Base-by-base conservation (phyloP, 2,329 filamentous ascomycete species). In the Lasiodiplodia sp. region DNA sequence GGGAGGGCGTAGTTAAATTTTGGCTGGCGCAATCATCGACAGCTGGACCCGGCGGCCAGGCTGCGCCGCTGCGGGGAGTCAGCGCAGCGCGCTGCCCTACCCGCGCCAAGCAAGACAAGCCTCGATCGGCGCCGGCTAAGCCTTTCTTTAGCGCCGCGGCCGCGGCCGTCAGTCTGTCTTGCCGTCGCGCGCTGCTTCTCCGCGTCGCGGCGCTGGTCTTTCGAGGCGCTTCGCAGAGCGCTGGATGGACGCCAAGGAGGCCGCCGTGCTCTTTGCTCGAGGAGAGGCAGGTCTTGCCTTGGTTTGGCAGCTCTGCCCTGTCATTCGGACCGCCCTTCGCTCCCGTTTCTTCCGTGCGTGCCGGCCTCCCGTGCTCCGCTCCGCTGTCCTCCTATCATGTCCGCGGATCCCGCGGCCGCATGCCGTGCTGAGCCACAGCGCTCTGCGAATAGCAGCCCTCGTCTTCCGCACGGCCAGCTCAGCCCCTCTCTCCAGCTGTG, bases 11-110 rank as follows among this genome's bases (percentile, higher is more conserved):
- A 37, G 31, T 55, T 66, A 66, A 66, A 66, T 55, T 11, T 28
- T 44, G 16, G 31, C 23, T 14, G 63, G 63, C 63, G 37, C 31
- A 44, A 65, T 55, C 11, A n/a, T 16, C 49, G 25, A n/a, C 60
- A 21, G 47, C 60, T 53, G 47, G 28, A 44, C 58, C 60, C 60
- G 47, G 44, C 60, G 37, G 34, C 51, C 60, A 52, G 47, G 47
- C 60, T 64, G 60, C 60, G 60, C 60, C 60, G 60, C 60, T 63
- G 44, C 60, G 60, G 60, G 60, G 44, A 63, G 60, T 63, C 58
- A 34, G 44, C 47, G 40, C 23, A 34, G 44, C 49, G 31, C 28
- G 34, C 37, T 44, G 63, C 63, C 34, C 63, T 55, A 31, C 16
- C 31, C 16, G 28, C 14, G 60, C 63, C 51, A 66, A 55, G 63